phyloP scores from a whole-genome alignment of 2,329 filamentous ascomycete species.

The Trichophyton rubrum region DNA sequence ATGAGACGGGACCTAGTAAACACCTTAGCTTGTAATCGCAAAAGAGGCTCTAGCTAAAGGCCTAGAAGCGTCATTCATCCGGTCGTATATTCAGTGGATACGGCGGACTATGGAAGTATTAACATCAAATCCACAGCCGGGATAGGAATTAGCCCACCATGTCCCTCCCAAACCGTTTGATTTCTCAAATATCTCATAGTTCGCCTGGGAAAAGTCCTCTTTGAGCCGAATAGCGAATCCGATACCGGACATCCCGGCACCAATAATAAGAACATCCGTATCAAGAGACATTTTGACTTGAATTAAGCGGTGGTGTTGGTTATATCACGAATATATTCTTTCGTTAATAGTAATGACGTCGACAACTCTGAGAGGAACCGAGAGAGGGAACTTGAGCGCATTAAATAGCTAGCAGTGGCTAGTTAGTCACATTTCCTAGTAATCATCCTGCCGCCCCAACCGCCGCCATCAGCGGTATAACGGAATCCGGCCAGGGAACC shows the following conservation, averaged over 20 bases:
- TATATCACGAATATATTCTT: neutral
- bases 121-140: conserved; percentile 29
- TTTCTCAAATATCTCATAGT: conserved; percentile 37
- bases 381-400: neutral
- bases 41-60: neutral
- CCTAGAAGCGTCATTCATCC: neutral
- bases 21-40: neutral
- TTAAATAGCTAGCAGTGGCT: neutral
- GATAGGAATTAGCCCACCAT: conserved; percentile 26
- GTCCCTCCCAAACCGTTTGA: conserved; percentile 27
- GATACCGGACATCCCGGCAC: conserved; percentile 38
- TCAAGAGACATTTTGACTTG: conserved; percentile 23
- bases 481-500: neutral
- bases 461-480: neutral
- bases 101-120: too few relatives aligned
- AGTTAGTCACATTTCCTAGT: neutral
- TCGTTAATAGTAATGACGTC: neutral
- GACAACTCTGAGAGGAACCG: neutral
- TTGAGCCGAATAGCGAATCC: conserved; percentile 37
- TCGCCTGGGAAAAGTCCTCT: conserved; percentile 26
- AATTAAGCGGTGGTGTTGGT: too few relatives aligned
- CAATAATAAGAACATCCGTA: conserved; percentile 39
- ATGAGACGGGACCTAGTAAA: conserved; percentile 21
- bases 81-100: neutral
- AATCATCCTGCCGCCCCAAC: neutral